Evolutionary conservation across 2,329 filamentous ascomycete genomes (phyloP).

Genomic region (Paraphaeosphaeria sporulosa): DNA sequence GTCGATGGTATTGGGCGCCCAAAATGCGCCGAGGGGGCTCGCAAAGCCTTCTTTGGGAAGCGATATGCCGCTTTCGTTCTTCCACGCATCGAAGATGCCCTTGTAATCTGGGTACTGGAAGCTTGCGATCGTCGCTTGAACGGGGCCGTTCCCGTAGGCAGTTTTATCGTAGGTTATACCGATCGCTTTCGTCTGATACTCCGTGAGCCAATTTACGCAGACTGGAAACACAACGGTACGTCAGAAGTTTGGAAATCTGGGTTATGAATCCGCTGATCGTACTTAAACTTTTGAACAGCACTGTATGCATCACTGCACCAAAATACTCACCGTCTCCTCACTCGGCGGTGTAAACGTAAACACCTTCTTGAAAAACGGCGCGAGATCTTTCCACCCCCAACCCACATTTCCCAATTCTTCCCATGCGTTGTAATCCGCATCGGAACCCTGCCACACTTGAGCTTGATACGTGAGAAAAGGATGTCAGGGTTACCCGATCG

Average conservation of each 20-base stretch:
- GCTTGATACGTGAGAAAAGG: too few relatives aligned
- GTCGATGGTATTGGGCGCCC: not conserved
- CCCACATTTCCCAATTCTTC: slow-evolving; percentile 61
- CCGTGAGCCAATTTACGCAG: too few relatives aligned
- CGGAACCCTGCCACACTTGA: slow-evolving; percentile 18
- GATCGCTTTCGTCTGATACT: slow-evolving; percentile 4
- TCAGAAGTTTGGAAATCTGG: too few relatives aligned
- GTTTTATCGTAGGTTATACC: slow-evolving; percentile 17
- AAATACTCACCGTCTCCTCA: not conserved
- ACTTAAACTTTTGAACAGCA: not conserved
- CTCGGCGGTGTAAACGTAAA: slow-evolving; percentile 2
- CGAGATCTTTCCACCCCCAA: slow-evolving; percentile 62
- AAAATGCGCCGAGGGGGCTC: not conserved
- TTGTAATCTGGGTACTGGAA: slow-evolving; percentile 23
- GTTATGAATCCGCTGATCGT: too few relatives aligned
- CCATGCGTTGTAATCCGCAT: slow-evolving; percentile 59
- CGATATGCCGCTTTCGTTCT: slow-evolving; percentile 21
- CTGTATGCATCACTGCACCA: not conserved
- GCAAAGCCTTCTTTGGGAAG: slow-evolving; percentile 25
- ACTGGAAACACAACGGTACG: too few relatives aligned
- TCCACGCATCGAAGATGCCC: slow-evolving; percentile 16
- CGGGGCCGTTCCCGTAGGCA: slow-evolving; percentile 18
- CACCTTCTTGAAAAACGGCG: slow-evolving; percentile 43
- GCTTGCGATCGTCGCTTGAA: slow-evolving; percentile 17
- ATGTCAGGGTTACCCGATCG: slow-evolving; percentile 22